phyloP scores from a whole-genome alignment of 495 filamentous ascomycete species.

The Tuber borchii region DNA sequence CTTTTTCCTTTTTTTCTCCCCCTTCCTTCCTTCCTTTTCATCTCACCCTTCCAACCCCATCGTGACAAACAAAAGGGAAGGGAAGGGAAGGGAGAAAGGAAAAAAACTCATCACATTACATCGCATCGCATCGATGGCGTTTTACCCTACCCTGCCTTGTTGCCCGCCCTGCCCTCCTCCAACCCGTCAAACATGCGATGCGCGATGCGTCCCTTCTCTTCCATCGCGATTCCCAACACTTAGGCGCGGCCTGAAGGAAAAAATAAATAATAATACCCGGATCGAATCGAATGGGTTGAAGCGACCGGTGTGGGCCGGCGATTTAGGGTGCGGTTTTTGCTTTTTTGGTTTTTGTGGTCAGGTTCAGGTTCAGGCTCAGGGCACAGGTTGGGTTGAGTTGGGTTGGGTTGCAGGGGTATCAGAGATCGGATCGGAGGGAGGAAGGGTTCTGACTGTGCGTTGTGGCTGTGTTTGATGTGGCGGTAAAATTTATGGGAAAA shows the following conservation, averaged over 20 bases:
- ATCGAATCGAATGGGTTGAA: constrained; percentile 2
- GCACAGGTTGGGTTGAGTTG: not conserved
- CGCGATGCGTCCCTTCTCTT: not conserved
- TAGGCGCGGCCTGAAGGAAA: not conserved
- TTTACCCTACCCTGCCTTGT: not conserved
- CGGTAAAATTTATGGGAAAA: not conserved
- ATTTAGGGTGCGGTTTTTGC: not conserved
- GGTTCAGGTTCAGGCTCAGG: not conserved
- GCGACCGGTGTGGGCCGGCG: not conserved
- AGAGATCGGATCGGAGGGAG: not conserved
- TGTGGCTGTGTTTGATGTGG: not conserved
- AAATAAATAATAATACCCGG: not conserved
- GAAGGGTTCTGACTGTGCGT: not conserved
- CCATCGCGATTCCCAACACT: not conserved
- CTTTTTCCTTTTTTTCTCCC: too few species aligned
- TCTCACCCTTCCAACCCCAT: too few species aligned
- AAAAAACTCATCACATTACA: not conserved
- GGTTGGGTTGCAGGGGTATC: not conserved
- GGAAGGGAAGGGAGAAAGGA: too few species aligned
- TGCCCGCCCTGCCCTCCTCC: not conserved
- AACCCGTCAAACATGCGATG: constrained; percentile 2
- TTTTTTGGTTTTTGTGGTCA: not conserved
- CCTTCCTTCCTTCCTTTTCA: too few species aligned
- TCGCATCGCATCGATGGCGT: constrained; percentile 1
- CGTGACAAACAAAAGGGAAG: too few species aligned